Evolutionary conservation across 306 rosid genomes (phyloP), one percentile per base, ranked within the genome.

Genomic region (Inga laurina): DNA sequence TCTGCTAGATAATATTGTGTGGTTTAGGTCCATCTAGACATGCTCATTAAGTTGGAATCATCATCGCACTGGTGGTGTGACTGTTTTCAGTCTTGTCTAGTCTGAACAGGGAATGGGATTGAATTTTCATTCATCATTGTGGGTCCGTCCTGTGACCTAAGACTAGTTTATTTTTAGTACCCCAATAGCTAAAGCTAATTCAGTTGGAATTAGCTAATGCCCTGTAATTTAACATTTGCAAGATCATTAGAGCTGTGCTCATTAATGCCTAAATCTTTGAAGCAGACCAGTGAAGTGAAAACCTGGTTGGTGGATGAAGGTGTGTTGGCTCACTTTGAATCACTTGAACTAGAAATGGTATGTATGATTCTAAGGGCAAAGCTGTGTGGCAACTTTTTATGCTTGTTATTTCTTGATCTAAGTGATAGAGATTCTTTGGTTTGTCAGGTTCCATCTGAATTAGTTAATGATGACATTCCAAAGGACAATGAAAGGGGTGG

Each of bases 261-360:
- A 75, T 35, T 85, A 79, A 83, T 81, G 81, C 73, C 21, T 79
- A 67, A 69, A 75, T 86, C 72, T 82, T 22, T 84, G 81, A 81
- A 77, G 61, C 88, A 94, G 98, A 86, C 85, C 62, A 87, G 62
- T 81, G 92, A 86, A 81, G 89, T 74, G 78, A 78, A 88, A 86
- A 83, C 91, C 35, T 97, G 99, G 99, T 84, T 97, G 88, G 94
- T 88, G 74, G 97, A 91, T 79, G 98, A 87, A 44, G 83, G 76
- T 79, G 84, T 82, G 76, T 85, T 92, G 93, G 35, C 90, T 77
- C 97, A 97, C 87, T 97, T 97, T 81, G 94, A 92, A 87, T 91
- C 98, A 41, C 91, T 94, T 70, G 93, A 97, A 84, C 84, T 90
- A 72, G 99, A 96, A 88, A 70, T 75, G 91, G 97, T 97, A 90